Evolutionary conservation across 2,329 filamentous ascomycete species (phyloP).

Genomic region (Penicillium glabrum): DNA sequence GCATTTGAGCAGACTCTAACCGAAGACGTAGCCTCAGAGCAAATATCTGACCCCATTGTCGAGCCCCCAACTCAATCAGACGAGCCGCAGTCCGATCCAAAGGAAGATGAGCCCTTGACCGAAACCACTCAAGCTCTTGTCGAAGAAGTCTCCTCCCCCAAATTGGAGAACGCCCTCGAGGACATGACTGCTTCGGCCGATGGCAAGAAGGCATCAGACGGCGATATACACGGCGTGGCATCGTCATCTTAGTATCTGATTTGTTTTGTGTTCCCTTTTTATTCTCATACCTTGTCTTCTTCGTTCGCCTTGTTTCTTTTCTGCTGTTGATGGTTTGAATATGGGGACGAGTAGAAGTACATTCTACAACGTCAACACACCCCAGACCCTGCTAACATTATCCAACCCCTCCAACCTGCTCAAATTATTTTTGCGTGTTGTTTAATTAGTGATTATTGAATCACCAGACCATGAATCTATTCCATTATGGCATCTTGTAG

Average conservation of each 20-base stretch:
- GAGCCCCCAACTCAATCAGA: neutral
- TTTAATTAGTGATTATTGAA: conserved; percentile 4
- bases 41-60: neutral
- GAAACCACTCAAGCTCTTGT: neutral
- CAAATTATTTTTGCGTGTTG: neutral
- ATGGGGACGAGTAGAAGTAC: neutral
- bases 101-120: neutral
- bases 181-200: conserved; percentile 25
- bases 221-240: neutral
- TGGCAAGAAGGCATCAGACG: conserved; percentile 26
- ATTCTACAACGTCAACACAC: neutral
- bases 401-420: neutral
- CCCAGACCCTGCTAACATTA: neutral
- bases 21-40: neutral
- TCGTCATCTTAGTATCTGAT: neutral
- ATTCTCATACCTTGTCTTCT: neutral
- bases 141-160: conserved; percentile 9
- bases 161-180: conserved; percentile 24
- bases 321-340: neutral
- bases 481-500: neutral
- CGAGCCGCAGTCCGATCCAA: neutral
- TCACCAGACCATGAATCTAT: neutral
- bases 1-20: neutral
- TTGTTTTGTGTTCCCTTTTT: neutral
- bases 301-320: neutral